Conservation (phyloP, 1,284 basidiomycete genomes). For the Papiliotrema fonsecae region DNA sequence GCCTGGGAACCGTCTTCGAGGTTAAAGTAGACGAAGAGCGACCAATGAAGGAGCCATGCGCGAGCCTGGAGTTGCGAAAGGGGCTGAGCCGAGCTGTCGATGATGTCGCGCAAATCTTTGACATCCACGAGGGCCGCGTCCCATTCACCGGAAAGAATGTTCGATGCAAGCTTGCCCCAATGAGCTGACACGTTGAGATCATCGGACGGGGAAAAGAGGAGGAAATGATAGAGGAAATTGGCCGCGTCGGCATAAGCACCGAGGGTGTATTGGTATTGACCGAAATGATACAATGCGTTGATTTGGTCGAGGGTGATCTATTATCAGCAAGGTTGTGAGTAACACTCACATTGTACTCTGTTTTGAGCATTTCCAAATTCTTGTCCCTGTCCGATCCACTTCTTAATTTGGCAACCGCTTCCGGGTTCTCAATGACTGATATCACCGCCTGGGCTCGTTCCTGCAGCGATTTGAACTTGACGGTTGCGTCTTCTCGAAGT, state of each 20-base stretch:
- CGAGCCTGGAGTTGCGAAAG: slow-evolving; percentile 86
- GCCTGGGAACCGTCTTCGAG: slow-evolving; percentile 72
- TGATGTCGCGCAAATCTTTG: slow-evolving; percentile 83
- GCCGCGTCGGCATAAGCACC: slow-evolving; percentile 95
- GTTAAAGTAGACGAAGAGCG: slow-evolving; percentile 97
- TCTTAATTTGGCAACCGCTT: slow-evolving; percentile 72
- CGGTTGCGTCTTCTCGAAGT: slow-evolving; percentile 74
- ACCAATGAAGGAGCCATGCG: slow-evolving; percentile 97
- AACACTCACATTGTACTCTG: slow-evolving; percentile 75
- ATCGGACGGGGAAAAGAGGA: slow-evolving; percentile 87
- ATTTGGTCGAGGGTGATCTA: slow-evolving; percentile 93
- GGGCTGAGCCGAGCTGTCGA: slow-evolving; percentile 67
- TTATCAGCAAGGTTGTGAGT: background rate
- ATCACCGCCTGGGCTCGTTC: slow-evolving; percentile 87
- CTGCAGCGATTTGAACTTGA: slow-evolving; percentile 75
- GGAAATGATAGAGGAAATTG: slow-evolving; percentile 98
- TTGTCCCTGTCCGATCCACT: slow-evolving; percentile 85
- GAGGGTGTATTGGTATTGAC: slow-evolving; percentile 95
- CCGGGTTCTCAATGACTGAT: slow-evolving; percentile 94
- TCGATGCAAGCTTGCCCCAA: slow-evolving; percentile 97
- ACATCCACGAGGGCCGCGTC: slow-evolving; percentile 89
- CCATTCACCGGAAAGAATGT: slow-evolving; percentile 93
- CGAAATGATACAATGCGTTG: slow-evolving; percentile 93
- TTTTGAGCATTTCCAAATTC: slow-evolving; percentile 88
- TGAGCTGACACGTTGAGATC: slow-evolving; percentile 90